phyloP scores from a whole-genome alignment of 129 eudicot genomes.

The Heracleum sosnowskyi region DNA sequence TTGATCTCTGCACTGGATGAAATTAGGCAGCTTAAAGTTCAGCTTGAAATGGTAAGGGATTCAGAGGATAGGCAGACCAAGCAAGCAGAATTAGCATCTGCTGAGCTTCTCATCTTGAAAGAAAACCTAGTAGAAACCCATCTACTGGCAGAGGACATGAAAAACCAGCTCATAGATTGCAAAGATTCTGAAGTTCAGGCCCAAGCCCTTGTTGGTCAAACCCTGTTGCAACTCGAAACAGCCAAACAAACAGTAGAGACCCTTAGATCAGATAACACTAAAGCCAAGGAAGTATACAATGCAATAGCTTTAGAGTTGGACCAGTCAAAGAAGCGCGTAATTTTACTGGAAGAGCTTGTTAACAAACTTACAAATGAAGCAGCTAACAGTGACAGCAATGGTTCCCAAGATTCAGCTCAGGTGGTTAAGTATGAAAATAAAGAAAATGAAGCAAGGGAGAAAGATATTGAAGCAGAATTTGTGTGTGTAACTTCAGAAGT shows the following conservation, averaged over 20 bases:
- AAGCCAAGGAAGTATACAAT: constrained; percentile 35
- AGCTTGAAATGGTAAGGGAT: constrained; percentile 34
- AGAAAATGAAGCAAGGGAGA: constrained; percentile 18
- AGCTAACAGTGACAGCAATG: constrained; percentile 19
- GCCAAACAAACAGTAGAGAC: constrained; percentile 56
- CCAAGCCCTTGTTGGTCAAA: constrained; percentile 48
- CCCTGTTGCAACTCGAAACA: constrained; percentile 59
- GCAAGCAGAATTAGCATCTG: constrained; percentile 33
- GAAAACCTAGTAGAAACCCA: constrained; percentile 47
- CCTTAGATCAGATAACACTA: constrained; percentile 34
- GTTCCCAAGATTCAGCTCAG: constrained; percentile 6
- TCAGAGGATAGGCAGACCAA: constrained; percentile 44
- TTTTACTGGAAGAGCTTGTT: constrained; percentile 50
- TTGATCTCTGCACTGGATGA: constrained; percentile 48
- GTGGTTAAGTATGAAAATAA: not conserved
- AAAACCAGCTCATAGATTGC: constrained; percentile 47
- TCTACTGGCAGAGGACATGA: constrained; percentile 51
- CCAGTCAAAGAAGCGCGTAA: constrained; percentile 51
- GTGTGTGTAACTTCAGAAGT: constrained; percentile 31
- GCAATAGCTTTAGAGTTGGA: constrained; percentile 56
- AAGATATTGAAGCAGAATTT: constrained; percentile 27
- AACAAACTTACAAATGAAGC: constrained; percentile 26
- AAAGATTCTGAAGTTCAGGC: constrained; percentile 67
- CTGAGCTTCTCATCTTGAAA: constrained; percentile 43
- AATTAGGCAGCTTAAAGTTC: constrained; percentile 43